A percentile compares a stretch with the other conserved stretches of the same genome.
These are phyloP conservation scores for Termitomyces sp. DNA, from an alignment of 768 basidiomycete species.

Conservation along the genomic window DNA sequence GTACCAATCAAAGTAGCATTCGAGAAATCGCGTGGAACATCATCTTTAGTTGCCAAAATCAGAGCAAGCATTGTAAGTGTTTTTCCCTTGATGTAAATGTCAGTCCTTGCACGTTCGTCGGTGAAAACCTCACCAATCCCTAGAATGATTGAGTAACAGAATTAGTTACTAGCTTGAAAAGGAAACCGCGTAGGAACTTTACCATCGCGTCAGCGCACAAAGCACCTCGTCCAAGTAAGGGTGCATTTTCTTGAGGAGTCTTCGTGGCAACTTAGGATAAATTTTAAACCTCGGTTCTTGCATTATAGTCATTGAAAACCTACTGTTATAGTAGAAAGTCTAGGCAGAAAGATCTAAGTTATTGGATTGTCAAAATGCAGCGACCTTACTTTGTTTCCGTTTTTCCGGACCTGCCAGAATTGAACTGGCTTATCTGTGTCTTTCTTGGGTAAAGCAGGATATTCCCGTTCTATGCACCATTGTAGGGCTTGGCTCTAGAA, in stretches of 20 bases:
- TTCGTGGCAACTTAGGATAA: slow-evolving; percentile 63
- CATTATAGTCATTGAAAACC: slow-evolving; percentile 14
- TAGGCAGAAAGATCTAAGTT: slow-evolving; percentile 16
- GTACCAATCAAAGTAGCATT: slow-evolving; percentile 77
- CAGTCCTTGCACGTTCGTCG: not conserved
- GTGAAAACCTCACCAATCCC: slow-evolving; percentile 32
- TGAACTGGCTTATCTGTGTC: slow-evolving; percentile 74
- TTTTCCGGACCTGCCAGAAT: slow-evolving; percentile 77
- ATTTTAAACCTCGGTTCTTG: not conserved
- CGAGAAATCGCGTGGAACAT: slow-evolving; percentile 48
- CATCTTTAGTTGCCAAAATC: slow-evolving; percentile 69
- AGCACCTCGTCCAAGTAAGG: slow-evolving; percentile 76
- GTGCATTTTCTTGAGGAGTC: slow-evolving; percentile 60
- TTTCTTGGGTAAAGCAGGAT: slow-evolving; percentile 65
- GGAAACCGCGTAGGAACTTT: not conserved
- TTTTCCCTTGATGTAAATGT: slow-evolving; percentile 56
- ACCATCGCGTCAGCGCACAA: slow-evolving; percentile 90
- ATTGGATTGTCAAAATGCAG: not conserved
- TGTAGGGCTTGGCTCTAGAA: slow-evolving; percentile 72
- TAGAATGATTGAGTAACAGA: slow-evolving; percentile 7
- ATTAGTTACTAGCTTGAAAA: not conserved
- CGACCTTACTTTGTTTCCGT: slow-evolving; percentile 42
- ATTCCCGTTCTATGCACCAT: slow-evolving; percentile 82
- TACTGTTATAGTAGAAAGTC: slow-evolving; percentile 68
- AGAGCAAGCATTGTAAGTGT: slow-evolving; percentile 86